These are phyloP conservation scores for Tanacetum coccineum DNA, from an alignment of 129 eudicot species.

Conservation along the genomic window DNA sequence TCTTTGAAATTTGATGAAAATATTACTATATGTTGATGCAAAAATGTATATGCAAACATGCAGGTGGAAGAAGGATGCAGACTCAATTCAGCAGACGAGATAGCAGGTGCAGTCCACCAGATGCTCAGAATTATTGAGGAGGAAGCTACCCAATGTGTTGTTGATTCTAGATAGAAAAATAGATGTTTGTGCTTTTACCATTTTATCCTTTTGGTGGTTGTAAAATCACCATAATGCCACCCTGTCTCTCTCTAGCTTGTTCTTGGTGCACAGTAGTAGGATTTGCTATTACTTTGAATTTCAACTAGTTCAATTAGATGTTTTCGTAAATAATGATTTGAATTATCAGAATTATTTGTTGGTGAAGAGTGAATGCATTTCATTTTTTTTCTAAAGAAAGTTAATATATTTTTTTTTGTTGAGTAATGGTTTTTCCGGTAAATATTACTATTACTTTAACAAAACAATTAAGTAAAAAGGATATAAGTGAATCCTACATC, in stretches of 20 bases:
- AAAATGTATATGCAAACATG: constrained; percentile 4
- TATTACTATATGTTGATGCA: not conserved
- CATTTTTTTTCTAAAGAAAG: too few relatives aligned
- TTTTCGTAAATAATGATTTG: constrained; percentile 19
- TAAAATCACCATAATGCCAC: constrained; percentile 33
- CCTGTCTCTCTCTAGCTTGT: constrained; percentile 18
- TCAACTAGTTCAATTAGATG: constrained; percentile 23
- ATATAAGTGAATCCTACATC: too few relatives aligned
- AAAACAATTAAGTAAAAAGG: too few relatives aligned
- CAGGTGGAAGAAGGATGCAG: constrained; percentile 99
- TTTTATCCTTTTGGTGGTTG: constrained; percentile 22
- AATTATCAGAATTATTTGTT: not conserved
- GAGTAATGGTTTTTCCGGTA: too few relatives aligned
- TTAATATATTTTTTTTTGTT: too few relatives aligned
- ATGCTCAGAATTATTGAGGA: constrained; percentile 95
- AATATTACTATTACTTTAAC: too few relatives aligned
- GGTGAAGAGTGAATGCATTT: too few relatives aligned
- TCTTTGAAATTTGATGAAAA: not conserved
- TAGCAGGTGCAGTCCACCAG: constrained; percentile 94
- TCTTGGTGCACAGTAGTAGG: constrained; percentile 21
- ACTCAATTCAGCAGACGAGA: constrained; percentile 83
- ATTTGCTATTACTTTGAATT: constrained; percentile 21
- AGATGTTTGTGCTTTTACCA: constrained; percentile 31
- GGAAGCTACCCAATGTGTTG: constrained; percentile 54
- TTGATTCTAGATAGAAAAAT: constrained; percentile 39